A percentile compares a stretch with the other conserved stretches of the same genome.
Conservation (phyloP, 306 rosid genomes). For the Cyclanthera cordifolia region DNA sequence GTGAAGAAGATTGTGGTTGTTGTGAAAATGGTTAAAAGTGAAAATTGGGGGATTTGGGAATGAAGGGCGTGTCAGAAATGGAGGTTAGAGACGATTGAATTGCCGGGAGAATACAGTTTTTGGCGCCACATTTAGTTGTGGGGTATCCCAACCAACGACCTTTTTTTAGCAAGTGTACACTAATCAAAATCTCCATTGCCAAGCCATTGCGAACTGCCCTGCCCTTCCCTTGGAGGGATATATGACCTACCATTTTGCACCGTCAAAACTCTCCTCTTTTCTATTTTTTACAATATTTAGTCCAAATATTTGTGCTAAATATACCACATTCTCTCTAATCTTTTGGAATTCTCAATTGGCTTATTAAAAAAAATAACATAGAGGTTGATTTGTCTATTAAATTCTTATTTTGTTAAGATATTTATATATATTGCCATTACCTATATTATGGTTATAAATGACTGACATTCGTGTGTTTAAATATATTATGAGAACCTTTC, state of each 20-base stretch:
- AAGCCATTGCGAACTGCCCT: not conserved
- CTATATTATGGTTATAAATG: no score
- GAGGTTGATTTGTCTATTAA: not conserved
- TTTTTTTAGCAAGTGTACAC: not conserved
- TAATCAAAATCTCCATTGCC: not conserved
- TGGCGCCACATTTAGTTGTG: constrained; percentile 9
- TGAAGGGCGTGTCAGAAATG: not conserved
- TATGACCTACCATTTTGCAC: not conserved
- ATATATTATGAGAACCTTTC: no score
- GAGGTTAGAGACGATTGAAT: constrained; percentile 7
- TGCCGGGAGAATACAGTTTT: constrained; percentile 5
- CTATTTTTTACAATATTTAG: not conserved
- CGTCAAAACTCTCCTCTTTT: not conserved
- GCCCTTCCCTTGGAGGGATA: not conserved
- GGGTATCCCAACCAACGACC: not conserved
- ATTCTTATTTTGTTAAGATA: not conserved
- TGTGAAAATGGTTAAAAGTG: no score
- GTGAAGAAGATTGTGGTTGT: not conserved
- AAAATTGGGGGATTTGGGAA: no score
- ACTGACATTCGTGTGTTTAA: no score
- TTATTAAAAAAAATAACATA: no score
- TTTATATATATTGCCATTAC: not conserved
- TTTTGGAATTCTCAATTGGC: no score
- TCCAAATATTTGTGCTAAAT: not conserved
- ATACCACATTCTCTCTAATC: not conserved